Evolutionary conservation across 495 filamentous ascomycete genomes (phyloP).

Genomic region (Bacidia rubella): DNA sequence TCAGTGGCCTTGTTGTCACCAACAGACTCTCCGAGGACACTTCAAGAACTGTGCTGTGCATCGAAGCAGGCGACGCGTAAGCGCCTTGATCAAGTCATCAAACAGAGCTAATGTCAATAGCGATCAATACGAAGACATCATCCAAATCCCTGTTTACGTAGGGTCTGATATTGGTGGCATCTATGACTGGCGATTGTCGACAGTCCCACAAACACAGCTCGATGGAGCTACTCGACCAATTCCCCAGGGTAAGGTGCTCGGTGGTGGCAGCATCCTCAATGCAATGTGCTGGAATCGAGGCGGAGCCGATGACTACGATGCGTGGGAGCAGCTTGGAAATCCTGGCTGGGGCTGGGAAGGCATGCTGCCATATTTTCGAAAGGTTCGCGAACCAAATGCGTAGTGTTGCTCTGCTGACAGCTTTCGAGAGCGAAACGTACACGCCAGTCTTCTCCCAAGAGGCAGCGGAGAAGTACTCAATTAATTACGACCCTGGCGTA

Average conservation of each 20-base stretch:
- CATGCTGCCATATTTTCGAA: slow-evolving; percentile 44
- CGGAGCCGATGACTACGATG: slow-evolving; percentile 35
- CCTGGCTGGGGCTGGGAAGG: slow-evolving; percentile 49
- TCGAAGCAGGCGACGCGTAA: slow-evolving; percentile 22
- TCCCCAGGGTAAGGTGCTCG: slow-evolving; percentile 23
- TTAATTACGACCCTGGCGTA: slow-evolving; percentile 29
- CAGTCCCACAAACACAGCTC: slow-evolving; percentile 20
- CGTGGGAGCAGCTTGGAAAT: slow-evolving; percentile 47
- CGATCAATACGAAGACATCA: slow-evolving; percentile 20
- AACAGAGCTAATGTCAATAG: slow-evolving; percentile 8
- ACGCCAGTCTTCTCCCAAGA: slow-evolving; percentile 20
- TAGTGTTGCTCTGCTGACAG: neutral
- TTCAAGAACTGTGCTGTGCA: slow-evolving; percentile 21
- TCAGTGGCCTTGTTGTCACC: slow-evolving; percentile 23
- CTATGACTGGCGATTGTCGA: slow-evolving; percentile 22
- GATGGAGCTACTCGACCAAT: slow-evolving; percentile 19
- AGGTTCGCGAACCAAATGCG: slow-evolving; percentile 11
- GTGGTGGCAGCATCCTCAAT: slow-evolving; percentile 24
- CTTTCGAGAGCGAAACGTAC: slow-evolving; percentile 20
- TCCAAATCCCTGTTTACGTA: slow-evolving; percentile 21
- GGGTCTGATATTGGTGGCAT: slow-evolving; percentile 20
- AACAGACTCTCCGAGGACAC: slow-evolving; percentile 22
- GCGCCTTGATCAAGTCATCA: neutral
- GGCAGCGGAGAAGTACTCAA: slow-evolving; percentile 17
- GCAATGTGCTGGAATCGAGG: slow-evolving; percentile 27